Evolutionary conservation across 2,329 filamentous ascomycete genomes (phyloP).

Genomic region (Penicillium sp.): DNA sequence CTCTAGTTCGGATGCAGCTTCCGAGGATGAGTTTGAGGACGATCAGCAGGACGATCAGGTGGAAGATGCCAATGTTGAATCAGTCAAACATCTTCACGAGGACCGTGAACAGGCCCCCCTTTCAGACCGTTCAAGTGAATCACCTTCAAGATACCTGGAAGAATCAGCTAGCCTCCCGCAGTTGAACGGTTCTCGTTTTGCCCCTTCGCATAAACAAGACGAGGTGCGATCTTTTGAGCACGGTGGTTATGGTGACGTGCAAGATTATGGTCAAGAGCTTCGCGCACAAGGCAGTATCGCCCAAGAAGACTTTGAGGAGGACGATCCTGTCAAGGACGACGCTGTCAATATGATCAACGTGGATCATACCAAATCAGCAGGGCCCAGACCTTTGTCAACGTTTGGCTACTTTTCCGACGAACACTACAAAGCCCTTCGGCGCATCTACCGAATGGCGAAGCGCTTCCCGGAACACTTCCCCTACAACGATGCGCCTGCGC

Average conservation of each 20-base stretch:
- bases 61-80: slow-evolving; percentile 15
- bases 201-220: slow-evolving; percentile 6
- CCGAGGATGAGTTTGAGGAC: slow-evolving; percentile 18
- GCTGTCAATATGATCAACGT: slow-evolving; percentile 8
- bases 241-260: slow-evolving; percentile 2
- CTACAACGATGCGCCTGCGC: slow-evolving; percentile 37
- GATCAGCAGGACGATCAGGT: slow-evolving; percentile 22
- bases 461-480: slow-evolving; percentile 39
- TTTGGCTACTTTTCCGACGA: slow-evolving; percentile 46
- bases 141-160: slow-evolving; percentile 13
- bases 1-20: slow-evolving; percentile 15
- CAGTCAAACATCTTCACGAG: slow-evolving; percentile 15
- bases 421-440: slow-evolving; percentile 42
- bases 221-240: slow-evolving; percentile 6
- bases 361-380: slow-evolving; percentile 13
- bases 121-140: slow-evolving; percentile 14
- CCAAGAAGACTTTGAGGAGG: neutral
- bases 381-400: slow-evolving; percentile 31
- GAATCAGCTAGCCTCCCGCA: slow-evolving; percentile 11
- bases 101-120: slow-evolving; percentile 18
- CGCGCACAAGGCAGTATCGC: neutral
- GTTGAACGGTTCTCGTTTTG: slow-evolving; percentile 3
- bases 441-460: slow-evolving; percentile 43
- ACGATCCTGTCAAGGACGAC: neutral
- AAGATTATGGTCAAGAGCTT: neutral